A percentile compares a stretch with the other conserved stretches of the same genome.
Evolutionary conservation across 306 rosid species (phyloP).

Genomic region (Carpinus viminea): DNA sequence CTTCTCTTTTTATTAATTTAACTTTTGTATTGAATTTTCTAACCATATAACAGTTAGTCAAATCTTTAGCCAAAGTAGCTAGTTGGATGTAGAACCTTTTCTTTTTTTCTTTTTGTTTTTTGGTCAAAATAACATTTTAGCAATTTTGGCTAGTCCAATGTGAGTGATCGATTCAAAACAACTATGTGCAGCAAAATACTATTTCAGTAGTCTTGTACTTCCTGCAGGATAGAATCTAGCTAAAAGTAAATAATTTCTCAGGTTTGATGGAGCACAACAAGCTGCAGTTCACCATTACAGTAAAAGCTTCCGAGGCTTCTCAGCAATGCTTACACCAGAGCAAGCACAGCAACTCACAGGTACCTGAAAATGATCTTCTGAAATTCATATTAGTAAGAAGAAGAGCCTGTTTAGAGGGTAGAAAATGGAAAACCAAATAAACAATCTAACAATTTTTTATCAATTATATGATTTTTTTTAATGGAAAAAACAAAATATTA

Average conservation of each 20-base stretch:
- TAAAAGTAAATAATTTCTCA: constrained; percentile 22
- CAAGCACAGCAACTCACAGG: constrained; percentile 65
- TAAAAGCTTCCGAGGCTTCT: constrained; percentile 71
- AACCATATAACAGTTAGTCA: too few species aligned
- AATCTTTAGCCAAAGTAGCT: too few species aligned
- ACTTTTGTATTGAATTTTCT: too few species aligned
- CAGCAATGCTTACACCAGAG: constrained; percentile 59
- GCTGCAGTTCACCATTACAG: constrained; percentile 58
- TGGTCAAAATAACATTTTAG: too few species aligned
- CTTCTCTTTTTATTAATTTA: too few species aligned
- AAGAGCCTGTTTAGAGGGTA: not conserved
- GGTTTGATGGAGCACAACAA: constrained; percentile 45
- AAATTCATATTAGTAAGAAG: not conserved
- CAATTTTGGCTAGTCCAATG: too few species aligned
- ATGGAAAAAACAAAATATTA: too few species aligned
- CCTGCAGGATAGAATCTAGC: not conserved
- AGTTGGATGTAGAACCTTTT: too few species aligned
- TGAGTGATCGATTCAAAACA: not conserved
- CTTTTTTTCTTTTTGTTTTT: too few species aligned
- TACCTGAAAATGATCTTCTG: constrained; percentile 9
- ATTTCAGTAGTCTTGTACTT: not conserved
- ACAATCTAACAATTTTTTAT: not conserved
- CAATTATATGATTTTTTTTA: too few species aligned
- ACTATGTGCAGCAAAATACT: constrained; percentile 3
- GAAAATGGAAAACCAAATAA: not conserved